Evolutionary conservation across 805 yeast species (phyloP), one percentile per base, ranked within the genome.

Genomic region (Metschnikowia bowlesiae): DNA sequence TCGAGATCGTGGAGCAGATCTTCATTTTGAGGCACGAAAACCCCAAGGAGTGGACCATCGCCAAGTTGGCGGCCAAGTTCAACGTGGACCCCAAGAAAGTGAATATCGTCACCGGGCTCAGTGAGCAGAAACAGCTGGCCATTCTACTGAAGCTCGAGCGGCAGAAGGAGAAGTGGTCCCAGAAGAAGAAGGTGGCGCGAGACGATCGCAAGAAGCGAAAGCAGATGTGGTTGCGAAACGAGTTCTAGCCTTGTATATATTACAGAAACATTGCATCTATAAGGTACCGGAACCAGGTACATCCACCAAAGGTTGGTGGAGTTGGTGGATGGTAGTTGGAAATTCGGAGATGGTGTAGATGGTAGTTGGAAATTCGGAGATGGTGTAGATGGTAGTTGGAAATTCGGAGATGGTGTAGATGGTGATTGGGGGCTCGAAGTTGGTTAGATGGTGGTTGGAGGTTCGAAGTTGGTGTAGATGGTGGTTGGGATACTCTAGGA

Each of bases 11-110:
- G 10, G 66, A 65, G 32, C 82, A 85, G 65, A 85, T 88, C 50
- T 72, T 71, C 55, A 60, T 68, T 39, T 70, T 86, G 56, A 79
- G 95, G 61, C 51, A 57, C 11, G 62, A 68, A 37, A 80, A 87
- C 59, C 92, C 94, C 1, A 70, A 69, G 30, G 71, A 67, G 42
- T 82, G 88, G 81, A 82, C 89, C 13, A 76, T 85, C 54, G 75
- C 78, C 49, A 76, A 73, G 11, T 73, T 88, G 48, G 89, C 90
- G 10, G 68, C 74, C 53, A 74, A 81, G 65, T 89, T 75, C 62
- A 68, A 73, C 32, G 76, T 87, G 35, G 80, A 82, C 6, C 59
- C 63, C 38, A 56, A 57, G 41, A 65, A 64, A 44, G 63, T 66
- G 44, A 68, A 68, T 38, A 68, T 64, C 8, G 62, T 84, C 44